These are phyloP conservation scores for Kluyveromyces siamensis DNA, from an alignment of 805 yeast genomes.

Conservation along the genomic window DNA sequence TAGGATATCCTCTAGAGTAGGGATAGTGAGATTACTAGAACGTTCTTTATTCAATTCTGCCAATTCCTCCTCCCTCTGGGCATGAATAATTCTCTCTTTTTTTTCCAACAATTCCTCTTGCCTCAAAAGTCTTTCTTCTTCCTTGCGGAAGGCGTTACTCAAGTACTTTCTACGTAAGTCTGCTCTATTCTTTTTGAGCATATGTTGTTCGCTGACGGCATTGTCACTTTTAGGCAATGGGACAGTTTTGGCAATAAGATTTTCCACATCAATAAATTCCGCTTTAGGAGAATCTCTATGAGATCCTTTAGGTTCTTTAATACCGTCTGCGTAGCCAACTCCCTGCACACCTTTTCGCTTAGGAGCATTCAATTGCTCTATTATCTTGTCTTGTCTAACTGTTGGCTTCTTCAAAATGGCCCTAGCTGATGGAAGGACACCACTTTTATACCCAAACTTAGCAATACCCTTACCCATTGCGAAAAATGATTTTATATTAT, in stretches of 20 bases:
- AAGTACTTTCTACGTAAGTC: conserved; percentile 67
- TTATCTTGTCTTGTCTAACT: conserved; percentile 33
- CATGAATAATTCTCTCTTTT: conserved; percentile 31
- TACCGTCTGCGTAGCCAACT: conserved; percentile 61
- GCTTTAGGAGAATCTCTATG: conserved; percentile 47
- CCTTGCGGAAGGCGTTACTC: conserved; percentile 49
- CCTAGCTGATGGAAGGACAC: conserved; percentile 72
- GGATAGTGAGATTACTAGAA: conserved; percentile 52
- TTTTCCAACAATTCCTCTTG: conserved; percentile 20
- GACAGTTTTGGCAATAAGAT: conserved; percentile 47
- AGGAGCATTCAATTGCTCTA: conserved; percentile 35
- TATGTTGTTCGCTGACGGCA: conserved; percentile 19
- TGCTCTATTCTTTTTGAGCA: conserved; percentile 30
- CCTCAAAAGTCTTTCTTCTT: conserved; percentile 40
- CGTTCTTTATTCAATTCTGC: conserved; percentile 15
- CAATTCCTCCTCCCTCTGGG: conserved; percentile 28
- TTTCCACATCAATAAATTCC: conserved; percentile 48
- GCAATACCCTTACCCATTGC: conserved; percentile 40
- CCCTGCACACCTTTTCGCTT: conserved; percentile 36
- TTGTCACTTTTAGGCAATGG: conserved; percentile 31
- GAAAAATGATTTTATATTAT: neutral
- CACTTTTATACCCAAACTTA: conserved; percentile 54
- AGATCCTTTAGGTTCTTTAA: conserved; percentile 56
- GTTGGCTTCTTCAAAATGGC: conserved; percentile 63
- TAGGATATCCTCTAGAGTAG: conserved; percentile 63